Conservation (phyloP, 768 basidiomycete genomes). For the Lepiota subincarnata region DNA sequence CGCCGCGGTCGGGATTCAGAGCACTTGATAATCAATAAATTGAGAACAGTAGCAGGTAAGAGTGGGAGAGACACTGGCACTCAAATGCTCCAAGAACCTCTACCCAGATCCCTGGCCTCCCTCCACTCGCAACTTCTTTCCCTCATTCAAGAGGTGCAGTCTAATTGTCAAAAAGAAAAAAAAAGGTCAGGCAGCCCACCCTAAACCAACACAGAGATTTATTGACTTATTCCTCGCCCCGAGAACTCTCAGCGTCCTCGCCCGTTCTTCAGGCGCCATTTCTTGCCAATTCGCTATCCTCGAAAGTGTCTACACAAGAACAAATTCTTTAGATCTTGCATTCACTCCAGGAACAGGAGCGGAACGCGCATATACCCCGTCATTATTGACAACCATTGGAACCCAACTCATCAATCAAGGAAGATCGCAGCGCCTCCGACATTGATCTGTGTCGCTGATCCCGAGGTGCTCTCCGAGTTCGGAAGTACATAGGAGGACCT, state of each 20-base stretch:
- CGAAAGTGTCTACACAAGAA: conserved; percentile 50
- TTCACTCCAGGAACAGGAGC: too few relatives aligned
- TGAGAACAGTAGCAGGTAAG: too few relatives aligned
- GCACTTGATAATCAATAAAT: too few relatives aligned
- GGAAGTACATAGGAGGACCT: neutral
- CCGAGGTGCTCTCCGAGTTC: neutral
- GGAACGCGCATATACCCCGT: neutral
- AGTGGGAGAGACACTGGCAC: too few relatives aligned
- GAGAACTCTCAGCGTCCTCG: conserved; percentile 52
- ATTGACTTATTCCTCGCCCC: conserved; percentile 52
- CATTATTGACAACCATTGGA: neutral
- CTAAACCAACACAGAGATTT: too few relatives aligned
- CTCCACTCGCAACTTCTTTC: conserved; percentile 26
- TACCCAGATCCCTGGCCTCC: too few relatives aligned
- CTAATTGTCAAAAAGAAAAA: too few relatives aligned
- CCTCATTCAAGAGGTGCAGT: conserved; percentile 27
- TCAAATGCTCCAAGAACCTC: too few relatives aligned
- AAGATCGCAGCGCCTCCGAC: neutral
- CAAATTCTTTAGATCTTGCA: neutral
- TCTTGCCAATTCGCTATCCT: conserved; percentile 62
- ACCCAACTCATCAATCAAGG: neutral
- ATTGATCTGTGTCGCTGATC: neutral
- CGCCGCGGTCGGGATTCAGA: too few relatives aligned
- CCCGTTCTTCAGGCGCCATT: conserved; percentile 53
- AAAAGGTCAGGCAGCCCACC: too few relatives aligned